Evolutionary conservation across 306 rosid genomes (phyloP).

Genomic region (Quillaja saponaria): DNA sequence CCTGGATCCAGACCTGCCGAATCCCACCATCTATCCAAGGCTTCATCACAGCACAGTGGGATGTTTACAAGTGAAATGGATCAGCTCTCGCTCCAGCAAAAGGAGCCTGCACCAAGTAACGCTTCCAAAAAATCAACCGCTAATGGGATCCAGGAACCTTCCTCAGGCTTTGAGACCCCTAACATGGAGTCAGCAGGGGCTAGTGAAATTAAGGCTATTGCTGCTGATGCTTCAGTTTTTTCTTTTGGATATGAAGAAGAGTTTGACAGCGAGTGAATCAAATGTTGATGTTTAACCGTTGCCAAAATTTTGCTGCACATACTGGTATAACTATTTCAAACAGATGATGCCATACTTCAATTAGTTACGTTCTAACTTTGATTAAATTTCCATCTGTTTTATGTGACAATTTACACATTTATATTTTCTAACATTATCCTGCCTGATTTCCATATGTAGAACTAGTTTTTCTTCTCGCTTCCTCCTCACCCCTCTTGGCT

Average conservation of each 20-base stretch:
- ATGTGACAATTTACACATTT: too few species aligned
- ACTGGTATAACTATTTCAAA: constrained; percentile 19
- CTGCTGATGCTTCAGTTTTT: constrained; percentile 97
- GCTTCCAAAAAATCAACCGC: constrained; percentile 37
- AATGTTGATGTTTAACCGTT: not conserved
- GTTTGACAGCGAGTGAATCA: constrained; percentile 74
- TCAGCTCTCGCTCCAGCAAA: constrained; percentile 42
- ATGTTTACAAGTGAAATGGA: constrained; percentile 33
- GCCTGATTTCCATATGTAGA: too few species aligned
- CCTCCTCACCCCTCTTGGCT: too few species aligned
- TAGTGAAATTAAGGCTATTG: constrained; percentile 77
- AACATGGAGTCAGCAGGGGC: constrained; percentile 44
- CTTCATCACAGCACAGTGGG: constrained; percentile 35
- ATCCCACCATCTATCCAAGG: constrained; percentile 44
- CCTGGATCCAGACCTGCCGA: constrained; percentile 31
- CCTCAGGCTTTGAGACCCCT: constrained; percentile 27
- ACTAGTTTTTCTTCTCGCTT: too few species aligned
- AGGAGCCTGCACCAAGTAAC: constrained; percentile 26
- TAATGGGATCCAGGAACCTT: constrained; percentile 33
- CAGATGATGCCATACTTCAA: not conserved
- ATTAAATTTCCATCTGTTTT: too few species aligned
- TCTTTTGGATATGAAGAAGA: constrained; percentile 86
- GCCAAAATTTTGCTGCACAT: constrained; percentile 6
- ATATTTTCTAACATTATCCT: too few species aligned
- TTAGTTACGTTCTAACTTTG: too few species aligned